Base-by-base conservation (phyloP, 331 rosid species). In the Ulmus americana region DNA sequence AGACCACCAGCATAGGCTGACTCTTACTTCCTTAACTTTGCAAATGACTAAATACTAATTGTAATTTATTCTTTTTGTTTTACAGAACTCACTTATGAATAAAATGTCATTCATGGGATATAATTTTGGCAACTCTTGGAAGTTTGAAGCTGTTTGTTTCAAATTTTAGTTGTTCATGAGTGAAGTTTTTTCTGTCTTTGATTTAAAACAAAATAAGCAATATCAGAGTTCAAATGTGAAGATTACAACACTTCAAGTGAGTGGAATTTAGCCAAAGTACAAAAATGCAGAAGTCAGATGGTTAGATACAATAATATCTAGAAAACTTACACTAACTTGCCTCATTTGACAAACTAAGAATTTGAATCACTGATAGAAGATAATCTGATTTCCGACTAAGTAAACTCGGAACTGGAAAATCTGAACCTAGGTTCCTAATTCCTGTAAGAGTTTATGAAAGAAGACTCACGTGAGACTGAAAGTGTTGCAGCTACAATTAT, bases 391-490 rank as follows among this genome's bases (percentile, higher is more conserved):
- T 44, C 55, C 14, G 38, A 45, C 73, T 53, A 13, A 16, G 61
- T 51, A 22, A 41, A 39, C 50, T 44, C 52, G 39, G 55, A 60
- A 20, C 74, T 82, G 77, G 74, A 61, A 74, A 60, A 55, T 70
- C 67, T 70, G 67, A 71, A 71, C 71, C 80, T 59, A 64, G 57
- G 46, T 76, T 77, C 76, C 81, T 72, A 70, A 63, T 75, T 65
- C 73, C 76, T 76, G 64, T 68, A 69, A 60, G 58, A 68, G 41
- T 6, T 35, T 35, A 65, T 16, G 53, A 55, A 67, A 68, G 35
- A 59, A 61, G 69, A 64, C 71, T 64, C 50, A 5, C 62, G 45
- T 13, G 10, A 43, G 65, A 10, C 65, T 3, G 60, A 39, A 28
- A 49, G 44, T 51, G 70, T 40, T 66, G 63, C 48, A 76, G 70